Conservation (phyloP, 306 rosid species). For the Astragalus membranaceus region DNA sequence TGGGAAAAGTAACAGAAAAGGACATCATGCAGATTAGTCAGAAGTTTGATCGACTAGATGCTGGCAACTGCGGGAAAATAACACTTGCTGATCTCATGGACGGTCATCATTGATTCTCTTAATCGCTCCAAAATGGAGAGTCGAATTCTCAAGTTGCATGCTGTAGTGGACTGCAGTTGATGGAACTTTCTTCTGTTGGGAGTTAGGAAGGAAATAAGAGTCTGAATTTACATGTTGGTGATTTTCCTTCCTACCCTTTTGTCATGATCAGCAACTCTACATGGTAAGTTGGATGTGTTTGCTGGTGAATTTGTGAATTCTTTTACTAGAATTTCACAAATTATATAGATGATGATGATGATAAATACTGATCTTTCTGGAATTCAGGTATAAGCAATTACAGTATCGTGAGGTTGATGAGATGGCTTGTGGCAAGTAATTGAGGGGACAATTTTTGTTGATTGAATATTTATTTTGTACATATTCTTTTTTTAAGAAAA, state of each 20-base stretch:
- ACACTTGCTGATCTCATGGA: slow-evolving; percentile 76
- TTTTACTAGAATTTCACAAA: slow-evolving; percentile 13
- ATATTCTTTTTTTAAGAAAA: background rate
- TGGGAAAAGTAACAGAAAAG: slow-evolving; percentile 80
- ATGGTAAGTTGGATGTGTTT: background rate
- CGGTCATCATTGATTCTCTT: slow-evolving; percentile 19
- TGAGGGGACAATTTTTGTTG: slow-evolving; percentile 21
- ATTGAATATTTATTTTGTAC: slow-evolving; percentile 26
- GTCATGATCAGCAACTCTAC: background rate
- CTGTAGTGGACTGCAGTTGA: too few relatives aligned
- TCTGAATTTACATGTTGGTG: slow-evolving; percentile 13
- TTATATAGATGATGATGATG: background rate
- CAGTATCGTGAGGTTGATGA: slow-evolving; percentile 13
- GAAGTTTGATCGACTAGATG: slow-evolving; percentile 76
- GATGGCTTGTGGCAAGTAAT: background rate
- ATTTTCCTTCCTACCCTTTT: background rate
- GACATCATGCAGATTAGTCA: slow-evolving; percentile 65
- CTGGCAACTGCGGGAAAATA: slow-evolving; percentile 76
- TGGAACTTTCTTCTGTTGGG: slow-evolving; percentile 2
- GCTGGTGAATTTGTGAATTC: slow-evolving; percentile 7
- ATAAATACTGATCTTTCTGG: background rate
- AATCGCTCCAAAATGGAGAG: background rate
- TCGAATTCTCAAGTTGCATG: slow-evolving; percentile 18
- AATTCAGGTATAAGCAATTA: slow-evolving; percentile 7
- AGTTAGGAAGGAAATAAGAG: slow-evolving; percentile 1